Conservation (phyloP, 2,329 filamentous ascomycete genomes). For the Proliferodiscus dingleyae region DNA sequence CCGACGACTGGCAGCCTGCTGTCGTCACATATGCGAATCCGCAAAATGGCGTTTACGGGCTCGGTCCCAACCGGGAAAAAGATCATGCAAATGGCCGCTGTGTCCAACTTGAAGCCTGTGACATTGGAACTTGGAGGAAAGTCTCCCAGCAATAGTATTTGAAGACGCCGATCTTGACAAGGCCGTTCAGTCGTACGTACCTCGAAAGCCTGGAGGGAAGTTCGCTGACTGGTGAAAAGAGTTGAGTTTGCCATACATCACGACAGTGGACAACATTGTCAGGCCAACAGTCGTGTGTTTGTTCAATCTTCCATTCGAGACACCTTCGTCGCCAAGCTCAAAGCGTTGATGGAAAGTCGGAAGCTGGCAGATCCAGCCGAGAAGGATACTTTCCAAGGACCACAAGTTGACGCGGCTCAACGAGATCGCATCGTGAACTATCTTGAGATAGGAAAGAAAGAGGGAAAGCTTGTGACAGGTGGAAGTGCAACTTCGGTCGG, state of each 20-base stretch:
- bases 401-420: constrained; percentile 53
- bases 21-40: constrained; percentile 34
- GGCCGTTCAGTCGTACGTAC: constrained; percentile 39
- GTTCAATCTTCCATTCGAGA: not conserved
- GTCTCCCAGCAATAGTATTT: constrained; percentile 38
- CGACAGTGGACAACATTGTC: not conserved
- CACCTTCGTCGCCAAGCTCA: not conserved
- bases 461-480: constrained; percentile 46
- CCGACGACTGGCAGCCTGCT: constrained; percentile 33
- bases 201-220: not conserved
- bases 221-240: too few species aligned
- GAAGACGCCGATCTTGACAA: constrained; percentile 39
- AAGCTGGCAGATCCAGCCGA: constrained; percentile 59
- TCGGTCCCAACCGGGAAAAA: constrained; percentile 34
- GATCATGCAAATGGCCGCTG: constrained; percentile 36
- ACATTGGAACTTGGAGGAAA: constrained; percentile 41
- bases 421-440: constrained; percentile 61
- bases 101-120: constrained; percentile 38
- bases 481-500: constrained; percentile 55
- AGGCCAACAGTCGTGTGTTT: not conserved
- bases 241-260: too few species aligned
- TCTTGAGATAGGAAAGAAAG: constrained; percentile 58
- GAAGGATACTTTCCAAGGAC: constrained; percentile 52
- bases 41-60: constrained; percentile 38
- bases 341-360: constrained; percentile 38